Percentiles rank a stretch among this genome's conserved stretches.
These are phyloP conservation scores for Megacollybia marginata DNA, from an alignment of 768 basidiomycete species.

Conservation along the genomic window DNA sequence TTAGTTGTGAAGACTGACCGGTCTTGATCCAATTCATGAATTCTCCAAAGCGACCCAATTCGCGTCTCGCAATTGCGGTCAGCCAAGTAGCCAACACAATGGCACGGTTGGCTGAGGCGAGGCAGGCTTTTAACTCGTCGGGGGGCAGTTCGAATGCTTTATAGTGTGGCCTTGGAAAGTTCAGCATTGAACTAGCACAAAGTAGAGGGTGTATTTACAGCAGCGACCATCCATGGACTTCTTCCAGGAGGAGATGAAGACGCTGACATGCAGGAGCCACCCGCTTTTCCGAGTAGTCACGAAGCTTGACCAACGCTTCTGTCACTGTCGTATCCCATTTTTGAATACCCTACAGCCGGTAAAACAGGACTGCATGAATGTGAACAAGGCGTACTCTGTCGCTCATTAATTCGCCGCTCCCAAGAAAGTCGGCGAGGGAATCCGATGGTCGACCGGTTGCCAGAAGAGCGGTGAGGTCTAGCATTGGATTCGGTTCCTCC, in stretches of 20 bases:
- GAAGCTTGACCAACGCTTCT: constrained; percentile 64
- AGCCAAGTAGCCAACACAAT: constrained; percentile 67
- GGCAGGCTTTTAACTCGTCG: constrained; percentile 42
- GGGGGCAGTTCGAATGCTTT: constrained; percentile 44
- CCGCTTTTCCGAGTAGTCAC: constrained; percentile 65
- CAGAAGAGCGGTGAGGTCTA: constrained; percentile 66
- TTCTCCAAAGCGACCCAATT: constrained; percentile 67
- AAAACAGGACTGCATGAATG: constrained; percentile 11
- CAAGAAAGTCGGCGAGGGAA: constrained; percentile 64
- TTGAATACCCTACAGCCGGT: constrained; percentile 51
- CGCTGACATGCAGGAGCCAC: constrained; percentile 72
- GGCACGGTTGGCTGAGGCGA: constrained; percentile 45
- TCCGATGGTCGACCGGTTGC: constrained; percentile 69
- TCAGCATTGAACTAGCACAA: constrained; percentile 2
- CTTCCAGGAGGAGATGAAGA: constrained; percentile 66
- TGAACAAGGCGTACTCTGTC: constrained; percentile 52
- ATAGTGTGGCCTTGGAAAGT: constrained; percentile 45
- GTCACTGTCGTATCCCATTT: constrained; percentile 76
- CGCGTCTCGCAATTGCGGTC: constrained; percentile 55
- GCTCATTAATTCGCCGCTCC: constrained; percentile 73
- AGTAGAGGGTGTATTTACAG: constrained; percentile 36
- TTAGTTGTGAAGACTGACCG: constrained; percentile 37
- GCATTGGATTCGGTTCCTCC: constrained; percentile 51
- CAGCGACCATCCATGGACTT: constrained; percentile 71
- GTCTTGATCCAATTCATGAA: constrained; percentile 73